Conservation (phyloP, 495 filamentous ascomycete genomes). For the Trichoderma erinaceum region DNA sequence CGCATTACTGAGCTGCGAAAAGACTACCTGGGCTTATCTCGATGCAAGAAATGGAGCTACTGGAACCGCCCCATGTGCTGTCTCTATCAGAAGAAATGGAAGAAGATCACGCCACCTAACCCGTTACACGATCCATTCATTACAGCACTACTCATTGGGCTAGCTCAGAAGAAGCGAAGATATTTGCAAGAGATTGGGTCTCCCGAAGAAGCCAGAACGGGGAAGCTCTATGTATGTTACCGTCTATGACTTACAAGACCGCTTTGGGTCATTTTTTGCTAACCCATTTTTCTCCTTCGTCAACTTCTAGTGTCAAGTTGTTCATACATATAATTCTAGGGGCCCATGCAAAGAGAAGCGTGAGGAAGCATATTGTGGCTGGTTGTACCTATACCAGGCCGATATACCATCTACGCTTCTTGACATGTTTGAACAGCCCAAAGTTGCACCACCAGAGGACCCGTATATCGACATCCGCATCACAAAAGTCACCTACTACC, state of each 20-base stretch:
- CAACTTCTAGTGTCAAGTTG: background rate
- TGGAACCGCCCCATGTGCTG: background rate
- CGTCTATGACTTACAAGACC: background rate
- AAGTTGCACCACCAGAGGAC: background rate
- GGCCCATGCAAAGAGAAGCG: background rate
- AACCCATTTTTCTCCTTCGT: background rate
- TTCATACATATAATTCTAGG: background rate
- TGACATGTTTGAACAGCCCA: background rate
- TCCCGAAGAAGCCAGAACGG: background rate
- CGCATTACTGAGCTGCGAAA: background rate
- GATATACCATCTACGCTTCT: background rate
- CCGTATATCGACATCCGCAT: background rate
- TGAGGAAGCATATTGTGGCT: background rate
- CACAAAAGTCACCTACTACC: background rate
- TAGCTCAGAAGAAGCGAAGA: background rate
- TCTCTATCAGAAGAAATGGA: conserved; percentile 10
- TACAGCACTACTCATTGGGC: background rate
- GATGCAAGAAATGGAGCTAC: background rate
- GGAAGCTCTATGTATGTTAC: background rate
- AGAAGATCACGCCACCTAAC: background rate
- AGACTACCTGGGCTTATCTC: background rate
- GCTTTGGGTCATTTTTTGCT: background rate
- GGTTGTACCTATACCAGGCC: background rate
- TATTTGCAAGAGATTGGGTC: background rate
- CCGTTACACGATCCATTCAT: conserved; percentile 1